Evolutionary conservation across 306 rosid species (phyloP).

Genomic region (Malus orientalis): DNA sequence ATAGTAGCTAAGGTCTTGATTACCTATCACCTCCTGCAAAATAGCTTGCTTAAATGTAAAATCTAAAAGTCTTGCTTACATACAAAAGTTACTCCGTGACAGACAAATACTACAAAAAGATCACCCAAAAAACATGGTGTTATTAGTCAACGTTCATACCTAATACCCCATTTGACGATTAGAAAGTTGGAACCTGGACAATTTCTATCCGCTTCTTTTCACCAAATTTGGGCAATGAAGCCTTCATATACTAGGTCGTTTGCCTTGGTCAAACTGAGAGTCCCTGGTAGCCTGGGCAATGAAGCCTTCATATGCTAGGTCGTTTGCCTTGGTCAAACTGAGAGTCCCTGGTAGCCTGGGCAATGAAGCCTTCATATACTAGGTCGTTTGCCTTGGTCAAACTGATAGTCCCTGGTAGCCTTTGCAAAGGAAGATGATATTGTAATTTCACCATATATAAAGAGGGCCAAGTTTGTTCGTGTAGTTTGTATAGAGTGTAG

Average conservation of each 20-base stretch:
- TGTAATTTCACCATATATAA: background rate
- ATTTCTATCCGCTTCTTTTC: background rate
- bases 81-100: background rate
- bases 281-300: too few species aligned
- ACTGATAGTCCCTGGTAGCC: too few species aligned
- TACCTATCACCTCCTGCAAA: too few species aligned
- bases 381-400: background rate
- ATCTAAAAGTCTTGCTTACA: too few species aligned
- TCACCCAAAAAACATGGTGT: background rate
- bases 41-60: too few species aligned
- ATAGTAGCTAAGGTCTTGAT: background rate
- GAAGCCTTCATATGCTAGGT: background rate
- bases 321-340: background rate
- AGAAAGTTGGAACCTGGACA: background rate
- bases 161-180: background rate
- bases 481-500: background rate
- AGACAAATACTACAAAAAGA: background rate
- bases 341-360: too few species aligned
- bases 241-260: background rate
- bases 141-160: background rate
- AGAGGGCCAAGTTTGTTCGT: background rate
- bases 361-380: background rate
- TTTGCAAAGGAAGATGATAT: background rate
- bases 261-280: background rate
- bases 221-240: background rate